Conservation (phyloP, 768 basidiomycete genomes). For the Solioccasus polychromus region DNA sequence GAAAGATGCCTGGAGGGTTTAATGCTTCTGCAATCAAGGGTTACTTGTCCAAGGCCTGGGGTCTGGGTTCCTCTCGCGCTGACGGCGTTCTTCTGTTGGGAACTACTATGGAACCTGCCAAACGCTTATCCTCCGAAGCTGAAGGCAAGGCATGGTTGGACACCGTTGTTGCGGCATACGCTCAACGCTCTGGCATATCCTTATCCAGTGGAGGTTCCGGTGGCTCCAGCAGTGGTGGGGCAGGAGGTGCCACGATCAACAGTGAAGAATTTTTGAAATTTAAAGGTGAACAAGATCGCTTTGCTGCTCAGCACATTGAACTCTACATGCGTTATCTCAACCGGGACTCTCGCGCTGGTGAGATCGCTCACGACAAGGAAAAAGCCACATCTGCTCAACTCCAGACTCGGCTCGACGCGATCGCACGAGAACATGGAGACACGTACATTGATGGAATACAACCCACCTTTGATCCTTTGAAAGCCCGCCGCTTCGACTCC, state of each 20-base stretch:
- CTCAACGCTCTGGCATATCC: slow-evolving; percentile 84
- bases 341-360: slow-evolving; percentile 89
- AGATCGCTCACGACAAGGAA: slow-evolving; percentile 84
- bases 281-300: slow-evolving; percentile 88
- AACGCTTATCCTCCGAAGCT: slow-evolving; percentile 84
- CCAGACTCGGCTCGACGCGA: slow-evolving; percentile 84
- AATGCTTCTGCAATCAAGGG: slow-evolving; percentile 88
- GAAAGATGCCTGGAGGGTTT: slow-evolving; percentile 99
- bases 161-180: slow-evolving; percentile 77
- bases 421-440: slow-evolving; percentile 91
- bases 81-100: slow-evolving; percentile 90
- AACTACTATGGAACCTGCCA: slow-evolving; percentile 90
- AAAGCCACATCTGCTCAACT: slow-evolving; percentile 69
- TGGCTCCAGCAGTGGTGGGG: slow-evolving; percentile 55
- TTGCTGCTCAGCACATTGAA: slow-evolving; percentile 91
- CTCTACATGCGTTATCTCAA: slow-evolving; percentile 96
- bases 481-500: slow-evolving; percentile 97
- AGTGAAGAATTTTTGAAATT: slow-evolving; percentile 98
- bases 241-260: slow-evolving; percentile 88
- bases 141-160: slow-evolving; percentile 97
- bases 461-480: slow-evolving; percentile 90
- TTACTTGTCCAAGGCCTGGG: slow-evolving; percentile 91
- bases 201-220: slow-evolving; percentile 66
- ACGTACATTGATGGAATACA: slow-evolving; percentile 92
- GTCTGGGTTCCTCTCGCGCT: slow-evolving; percentile 84